Conservation (phyloP, 2,329 filamentous ascomycete species). For the Diaporthe vexans region DNA sequence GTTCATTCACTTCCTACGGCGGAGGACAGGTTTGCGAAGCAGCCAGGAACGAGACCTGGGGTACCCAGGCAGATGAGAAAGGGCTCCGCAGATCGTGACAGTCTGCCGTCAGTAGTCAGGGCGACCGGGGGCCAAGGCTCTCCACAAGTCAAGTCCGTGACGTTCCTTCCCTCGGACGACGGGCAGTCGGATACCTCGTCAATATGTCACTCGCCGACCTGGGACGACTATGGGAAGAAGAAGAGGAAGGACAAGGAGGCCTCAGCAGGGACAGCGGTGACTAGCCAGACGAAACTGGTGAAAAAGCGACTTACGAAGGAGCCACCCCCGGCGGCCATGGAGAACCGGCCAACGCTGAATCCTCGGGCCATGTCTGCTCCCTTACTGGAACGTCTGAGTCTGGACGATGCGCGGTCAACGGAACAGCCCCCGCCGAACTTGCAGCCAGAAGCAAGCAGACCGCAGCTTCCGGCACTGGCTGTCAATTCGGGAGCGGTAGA, state of each 20-base stretch:
- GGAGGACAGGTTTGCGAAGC: conserved; percentile 20
- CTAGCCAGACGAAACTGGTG: conserved; percentile 53
- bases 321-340: conserved; percentile 47
- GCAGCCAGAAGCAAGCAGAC: conserved; percentile 1
- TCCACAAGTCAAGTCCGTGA: conserved; percentile 56
- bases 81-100: conserved; percentile 37
- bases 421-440: conserved; percentile 45
- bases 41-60: conserved; percentile 5
- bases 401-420: conserved; percentile 20
- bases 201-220: conserved; percentile 74
- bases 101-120: conserved; percentile 37
- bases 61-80: conserved; percentile 44
- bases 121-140: conserved; percentile 37
- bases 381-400: conserved; percentile 34
- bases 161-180: conserved; percentile 53
- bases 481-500: conserved; percentile 27
- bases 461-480: conserved; percentile 11
- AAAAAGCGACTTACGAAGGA: conserved; percentile 56
- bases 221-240: conserved; percentile 69
- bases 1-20: conserved; percentile 20
- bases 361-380: conserved; percentile 36
- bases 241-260: conserved; percentile 67
- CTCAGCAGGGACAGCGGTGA: conserved; percentile 43
- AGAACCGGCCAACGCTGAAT: conserved; percentile 40
- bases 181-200: conserved; percentile 59